phyloP scores from a whole-genome alignment of 1,139 yeast genomes.

The Nakaseomyces kungkrabaensis region DNA sequence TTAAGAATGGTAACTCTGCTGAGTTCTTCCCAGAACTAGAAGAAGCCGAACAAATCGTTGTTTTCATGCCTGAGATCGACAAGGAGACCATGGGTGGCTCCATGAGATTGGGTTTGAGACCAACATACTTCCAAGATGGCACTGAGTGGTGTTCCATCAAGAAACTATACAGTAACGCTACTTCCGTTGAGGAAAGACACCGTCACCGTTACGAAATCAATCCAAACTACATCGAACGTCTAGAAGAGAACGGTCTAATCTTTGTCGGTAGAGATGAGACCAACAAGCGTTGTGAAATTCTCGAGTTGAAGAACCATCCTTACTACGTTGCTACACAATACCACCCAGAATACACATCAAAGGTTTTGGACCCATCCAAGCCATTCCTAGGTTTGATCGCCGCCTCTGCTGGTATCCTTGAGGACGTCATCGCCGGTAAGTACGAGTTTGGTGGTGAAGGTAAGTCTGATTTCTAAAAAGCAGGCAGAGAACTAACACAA shows the following conservation, averaged over 20 bases:
- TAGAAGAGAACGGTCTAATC: slow-evolving; percentile 70
- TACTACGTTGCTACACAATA: slow-evolving; percentile 93
- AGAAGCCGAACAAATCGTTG: slow-evolving; percentile 69
- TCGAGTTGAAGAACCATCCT: slow-evolving; percentile 73
- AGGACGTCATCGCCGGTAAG: slow-evolving; percentile 12
- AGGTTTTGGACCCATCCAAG: slow-evolving; percentile 91
- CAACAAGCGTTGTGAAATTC: slow-evolving; percentile 86
- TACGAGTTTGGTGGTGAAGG: slow-evolving; percentile 10
- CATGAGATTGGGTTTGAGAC: slow-evolving; percentile 93
- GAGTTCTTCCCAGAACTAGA: slow-evolving; percentile 58
- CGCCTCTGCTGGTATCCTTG: slow-evolving; percentile 35
- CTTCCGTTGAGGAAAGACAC: slow-evolving; percentile 80
- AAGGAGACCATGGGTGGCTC: slow-evolving; percentile 96
- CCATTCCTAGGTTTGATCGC: slow-evolving; percentile 96
- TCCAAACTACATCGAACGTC: slow-evolving; percentile 60
- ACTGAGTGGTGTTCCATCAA: slow-evolving; percentile 66
- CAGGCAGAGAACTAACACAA: neutral
- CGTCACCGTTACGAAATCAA: slow-evolving; percentile 97
- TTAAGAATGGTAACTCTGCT: slow-evolving; percentile 63
- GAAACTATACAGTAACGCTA: slow-evolving; percentile 67
- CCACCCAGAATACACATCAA: slow-evolving; percentile 95
- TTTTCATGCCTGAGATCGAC: slow-evolving; percentile 97
- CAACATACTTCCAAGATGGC: slow-evolving; percentile 67
- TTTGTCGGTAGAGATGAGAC: slow-evolving; percentile 92
- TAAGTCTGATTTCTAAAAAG: slow-evolving; percentile 7